A percentile compares a stretch with the other conserved stretches of the same genome.
Conservation (phyloP, 306 rosid genomes). For the Alnus glutinosa region DNA sequence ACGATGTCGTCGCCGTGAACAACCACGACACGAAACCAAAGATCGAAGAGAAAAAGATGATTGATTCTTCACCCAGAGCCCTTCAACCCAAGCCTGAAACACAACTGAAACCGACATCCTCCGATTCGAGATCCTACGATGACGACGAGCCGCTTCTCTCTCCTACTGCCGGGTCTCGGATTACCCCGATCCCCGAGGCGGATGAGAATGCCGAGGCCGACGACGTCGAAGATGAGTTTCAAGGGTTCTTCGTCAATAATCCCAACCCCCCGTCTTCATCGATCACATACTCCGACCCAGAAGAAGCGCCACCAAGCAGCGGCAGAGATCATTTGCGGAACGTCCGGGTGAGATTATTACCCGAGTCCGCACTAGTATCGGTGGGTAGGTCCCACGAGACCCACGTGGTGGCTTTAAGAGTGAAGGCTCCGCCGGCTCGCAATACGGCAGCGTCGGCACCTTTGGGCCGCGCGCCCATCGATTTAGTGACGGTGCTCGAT, state of each 20-base stretch:
- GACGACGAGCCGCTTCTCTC: constrained; percentile 78
- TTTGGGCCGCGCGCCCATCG: constrained; percentile 66
- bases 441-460: constrained; percentile 21
- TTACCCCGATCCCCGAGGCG: constrained; percentile 67
- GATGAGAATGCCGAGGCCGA: constrained; percentile 52
- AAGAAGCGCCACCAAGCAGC: constrained; percentile 27
- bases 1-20: constrained; percentile 16
- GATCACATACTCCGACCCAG: constrained; percentile 33
- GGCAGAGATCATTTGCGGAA: constrained; percentile 42
- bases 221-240: constrained; percentile 65
- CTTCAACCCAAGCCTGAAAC: constrained; percentile 24
- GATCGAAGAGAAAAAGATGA: constrained; percentile 25
- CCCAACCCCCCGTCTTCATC: constrained; percentile 54
- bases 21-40: constrained; percentile 12
- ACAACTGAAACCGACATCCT: constrained; percentile 3
- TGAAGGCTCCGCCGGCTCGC: constrained; percentile 59
- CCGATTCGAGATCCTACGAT: constrained; percentile 51
- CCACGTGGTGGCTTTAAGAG: constrained; percentile 61
- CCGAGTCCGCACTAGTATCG: constrained; percentile 70
- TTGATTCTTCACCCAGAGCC: constrained; percentile 27
- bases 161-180: constrained; percentile 45
- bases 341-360: constrained; percentile 66
- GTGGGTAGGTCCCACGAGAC: constrained; percentile 53
- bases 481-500: constrained; percentile 78
- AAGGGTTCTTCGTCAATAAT: constrained; percentile 72